These are phyloP conservation scores for Penstemon barbatus DNA, from an alignment of 257 asterid species.

Conservation along the genomic window DNA sequence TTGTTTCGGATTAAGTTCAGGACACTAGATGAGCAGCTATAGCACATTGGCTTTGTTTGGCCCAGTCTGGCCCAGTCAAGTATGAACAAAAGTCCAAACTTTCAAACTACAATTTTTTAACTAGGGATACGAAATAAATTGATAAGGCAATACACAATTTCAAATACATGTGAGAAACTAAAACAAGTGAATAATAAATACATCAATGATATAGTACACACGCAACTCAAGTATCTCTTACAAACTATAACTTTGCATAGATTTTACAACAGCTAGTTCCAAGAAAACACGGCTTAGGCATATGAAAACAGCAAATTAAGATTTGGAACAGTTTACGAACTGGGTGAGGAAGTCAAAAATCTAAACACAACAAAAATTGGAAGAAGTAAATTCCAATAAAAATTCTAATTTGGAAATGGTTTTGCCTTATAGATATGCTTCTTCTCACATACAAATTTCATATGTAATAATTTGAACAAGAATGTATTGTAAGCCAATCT, in stretches of 20 bases:
- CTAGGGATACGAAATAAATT: not conserved
- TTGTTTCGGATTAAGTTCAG: not conserved
- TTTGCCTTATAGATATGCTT: slow-evolving; percentile 23
- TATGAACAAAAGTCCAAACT: not conserved
- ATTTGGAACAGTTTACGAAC: slow-evolving; percentile 1
- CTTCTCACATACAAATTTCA: slow-evolving; percentile 6
- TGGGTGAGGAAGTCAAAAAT: slow-evolving; percentile 18
- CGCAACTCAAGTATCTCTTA: slow-evolving; percentile 2
- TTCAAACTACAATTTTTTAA: not conserved
- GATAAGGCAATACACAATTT: not conserved
- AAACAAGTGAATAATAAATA: not conserved
- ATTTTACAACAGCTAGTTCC: not conserved
- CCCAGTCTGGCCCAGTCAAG: not conserved
- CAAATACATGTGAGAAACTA: too few relatives aligned
- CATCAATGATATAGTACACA: not conserved
- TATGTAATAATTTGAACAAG: slow-evolving; percentile 10
- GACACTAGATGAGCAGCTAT: not conserved
- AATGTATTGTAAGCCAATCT: slow-evolving; percentile 22
- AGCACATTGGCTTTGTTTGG: not conserved
- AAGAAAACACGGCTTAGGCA: not conserved
- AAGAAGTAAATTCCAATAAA: slow-evolving; percentile 22
- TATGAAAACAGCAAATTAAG: not conserved
- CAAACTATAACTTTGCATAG: not conserved
- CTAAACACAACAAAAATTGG: not conserved
- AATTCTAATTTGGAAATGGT: not conserved